Evolutionary conservation across 2,329 filamentous ascomycete species (phyloP), one percentile per base, ranked within the genome.

Genomic region (Hymenoscyphus occultus): DNA sequence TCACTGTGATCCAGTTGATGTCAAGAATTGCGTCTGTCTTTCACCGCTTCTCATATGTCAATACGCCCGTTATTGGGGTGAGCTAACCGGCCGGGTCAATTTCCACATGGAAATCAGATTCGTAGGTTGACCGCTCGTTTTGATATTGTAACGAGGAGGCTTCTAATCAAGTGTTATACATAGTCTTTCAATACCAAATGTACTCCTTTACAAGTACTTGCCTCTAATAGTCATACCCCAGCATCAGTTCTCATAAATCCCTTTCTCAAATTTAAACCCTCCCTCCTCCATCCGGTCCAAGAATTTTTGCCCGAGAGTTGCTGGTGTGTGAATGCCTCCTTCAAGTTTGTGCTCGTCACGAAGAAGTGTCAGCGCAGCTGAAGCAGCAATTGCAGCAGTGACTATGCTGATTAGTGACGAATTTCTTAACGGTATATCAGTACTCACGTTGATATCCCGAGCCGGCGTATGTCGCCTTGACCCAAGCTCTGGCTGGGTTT

Each of bases 261-360:
- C 82, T 31, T 81, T 80, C 71, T 90, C 84, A 56, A 90, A 80
- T 73, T 84, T 84, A 72, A 93, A 83, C 2, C 89, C 90, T 48
- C 80, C 82, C 40, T 81, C 80, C 42, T 84, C 78, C 51, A 91
- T 72, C 14, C 88, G 81, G 72, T 92, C 85, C 65, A 92, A 79
- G 72, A 86, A 90, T 10, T 81, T 78, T 70, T 89, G 86, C 0
- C 90, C 90, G 2, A 93, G 78, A 62, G 85, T 90, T 0, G 90
- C 88, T 0, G 90, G 87, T 1, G 91, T 93, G 67, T 90, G 85
- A 31, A 92, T 78, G 2, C 90, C 90, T 19, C 90, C 90, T 1
- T 80, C 81, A 13, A 91, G 77, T 59, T 82, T 79, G 48, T 73
- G 76, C 14, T 87, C 82, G 48, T 90, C 87, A 65, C 89, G 81